A percentile compares a stretch with the other conserved stretches of the same genome.
Conservation (phyloP, 2,329 filamentous ascomycete genomes). For the Chaetoscypha palmicola region DNA sequence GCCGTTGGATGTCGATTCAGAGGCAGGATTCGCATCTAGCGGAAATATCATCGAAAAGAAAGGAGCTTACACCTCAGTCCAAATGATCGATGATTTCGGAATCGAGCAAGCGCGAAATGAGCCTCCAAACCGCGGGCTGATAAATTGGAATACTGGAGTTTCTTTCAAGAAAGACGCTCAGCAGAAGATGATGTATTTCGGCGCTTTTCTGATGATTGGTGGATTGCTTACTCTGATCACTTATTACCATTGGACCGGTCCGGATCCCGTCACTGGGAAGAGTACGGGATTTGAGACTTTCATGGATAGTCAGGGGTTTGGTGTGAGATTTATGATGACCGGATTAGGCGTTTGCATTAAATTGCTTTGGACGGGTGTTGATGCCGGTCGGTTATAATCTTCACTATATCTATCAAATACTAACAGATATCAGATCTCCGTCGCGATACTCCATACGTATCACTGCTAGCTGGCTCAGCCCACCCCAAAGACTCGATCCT, state of each 20-base stretch:
- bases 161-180: slow-evolving; percentile 6
- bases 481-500: slow-evolving; percentile 36
- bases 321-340: slow-evolving; percentile 36
- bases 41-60: slow-evolving; percentile 2
- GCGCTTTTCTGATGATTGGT: slow-evolving; percentile 11
- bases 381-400: slow-evolving; percentile 30
- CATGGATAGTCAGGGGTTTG: slow-evolving; percentile 37
- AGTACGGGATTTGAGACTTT: slow-evolving; percentile 33
- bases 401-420: not conserved
- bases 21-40: slow-evolving; percentile 7
- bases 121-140: not conserved
- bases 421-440: slow-evolving; percentile 35
- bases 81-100: not conserved
- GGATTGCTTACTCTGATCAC: slow-evolving; percentile 31
- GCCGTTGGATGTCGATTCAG: slow-evolving; percentile 10
- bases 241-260: slow-evolving; percentile 35
- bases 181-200: slow-evolving; percentile 9
- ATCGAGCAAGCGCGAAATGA: not conserved
- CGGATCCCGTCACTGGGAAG: slow-evolving; percentile 16
- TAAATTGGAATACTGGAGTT: not conserved
- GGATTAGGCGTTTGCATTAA: slow-evolving; percentile 34
- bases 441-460: slow-evolving; percentile 38
- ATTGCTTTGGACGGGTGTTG: slow-evolving; percentile 37
- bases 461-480: slow-evolving; percentile 29
- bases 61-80: slow-evolving; percentile 4